Conservation (phyloP, 2,329 filamentous ascomycete genomes). For the Trichoderma lentiforme region DNA sequence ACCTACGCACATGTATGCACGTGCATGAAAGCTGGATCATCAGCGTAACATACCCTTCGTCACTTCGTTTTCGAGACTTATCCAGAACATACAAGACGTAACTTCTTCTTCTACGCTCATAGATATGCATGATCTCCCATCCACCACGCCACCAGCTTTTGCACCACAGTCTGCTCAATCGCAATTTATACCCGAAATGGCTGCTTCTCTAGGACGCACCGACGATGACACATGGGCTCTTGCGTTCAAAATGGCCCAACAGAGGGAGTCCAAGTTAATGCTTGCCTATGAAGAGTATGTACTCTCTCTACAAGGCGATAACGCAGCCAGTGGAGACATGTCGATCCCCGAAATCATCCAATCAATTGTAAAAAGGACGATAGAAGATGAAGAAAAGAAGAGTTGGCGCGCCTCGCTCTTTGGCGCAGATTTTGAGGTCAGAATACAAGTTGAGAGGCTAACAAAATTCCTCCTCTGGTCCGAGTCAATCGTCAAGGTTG, state of each 20-base stretch:
- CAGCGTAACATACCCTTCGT: not conserved
- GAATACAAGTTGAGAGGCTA: slow-evolving; percentile 24
- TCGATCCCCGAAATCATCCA: not conserved
- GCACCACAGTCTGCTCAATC: not conserved
- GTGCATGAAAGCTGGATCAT: not conserved
- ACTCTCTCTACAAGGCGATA: not conserved
- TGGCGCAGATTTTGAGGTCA: slow-evolving; percentile 22
- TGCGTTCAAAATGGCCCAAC: not conserved
- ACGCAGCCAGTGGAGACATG: not conserved
- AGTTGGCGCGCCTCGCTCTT: slow-evolving; percentile 24
- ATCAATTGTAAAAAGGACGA: slow-evolving; percentile 6
- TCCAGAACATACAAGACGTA: not conserved
- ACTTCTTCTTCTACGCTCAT: not conserved
- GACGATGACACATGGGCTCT: not conserved
- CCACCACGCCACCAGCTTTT: not conserved
- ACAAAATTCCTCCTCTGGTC: slow-evolving; percentile 25
- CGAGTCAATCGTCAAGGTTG: slow-evolving; percentile 23
- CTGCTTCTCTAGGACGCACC: not conserved
- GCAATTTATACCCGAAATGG: not conserved
- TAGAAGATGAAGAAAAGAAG: slow-evolving; percentile 19
- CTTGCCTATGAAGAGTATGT: not conserved
- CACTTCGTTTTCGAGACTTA: not conserved
- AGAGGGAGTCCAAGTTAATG: not conserved
- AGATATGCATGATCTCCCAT: no score
- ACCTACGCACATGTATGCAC: not conserved